Percentiles rank a stretch among this genome's conserved stretches.
These are phyloP conservation scores for Penicillium palitans DNA, from an alignment of 2,329 filamentous ascomycete species.

Conservation along the genomic window DNA sequence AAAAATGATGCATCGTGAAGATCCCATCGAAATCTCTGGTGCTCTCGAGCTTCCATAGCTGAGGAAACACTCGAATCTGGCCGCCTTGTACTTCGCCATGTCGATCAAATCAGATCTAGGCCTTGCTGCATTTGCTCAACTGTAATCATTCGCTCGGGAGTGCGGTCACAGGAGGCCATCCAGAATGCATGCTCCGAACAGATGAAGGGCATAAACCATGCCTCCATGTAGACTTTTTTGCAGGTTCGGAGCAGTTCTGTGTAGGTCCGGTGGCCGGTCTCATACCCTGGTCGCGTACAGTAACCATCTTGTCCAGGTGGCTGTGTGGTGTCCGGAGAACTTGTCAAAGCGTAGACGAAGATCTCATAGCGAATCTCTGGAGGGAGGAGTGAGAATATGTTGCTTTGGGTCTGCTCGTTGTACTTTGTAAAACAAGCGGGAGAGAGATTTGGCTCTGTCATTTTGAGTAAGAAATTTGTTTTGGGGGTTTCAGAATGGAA, in stretches of 20 bases:
- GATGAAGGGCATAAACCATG: constrained; percentile 47
- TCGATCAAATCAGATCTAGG: constrained; percentile 21
- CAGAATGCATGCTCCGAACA: constrained; percentile 45
- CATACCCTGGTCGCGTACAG: background rate
- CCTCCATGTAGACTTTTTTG: constrained; percentile 45
- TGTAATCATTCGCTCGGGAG: constrained; percentile 27
- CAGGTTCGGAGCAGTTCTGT: constrained; percentile 47
- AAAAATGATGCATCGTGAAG: constrained; percentile 32
- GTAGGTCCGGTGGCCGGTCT: constrained; percentile 32
- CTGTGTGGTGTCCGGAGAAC: background rate
- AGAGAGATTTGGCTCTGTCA: background rate
- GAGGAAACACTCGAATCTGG: constrained; percentile 45
- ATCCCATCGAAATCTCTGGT: constrained; percentile 27
- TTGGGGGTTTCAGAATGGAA: background rate
- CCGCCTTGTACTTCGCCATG: constrained; percentile 33
- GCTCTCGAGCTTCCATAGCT: constrained; percentile 43
- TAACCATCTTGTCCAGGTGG: background rate
- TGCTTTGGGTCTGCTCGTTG: background rate
- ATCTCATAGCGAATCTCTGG: background rate
- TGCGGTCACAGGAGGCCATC: constrained; percentile 33
- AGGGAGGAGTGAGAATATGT: background rate
- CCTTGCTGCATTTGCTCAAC: constrained; percentile 15
- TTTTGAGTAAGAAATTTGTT: background rate
- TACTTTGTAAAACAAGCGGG: background rate
- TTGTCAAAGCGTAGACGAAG: background rate